These are phyloP conservation scores for Trametes villosa DNA, from an alignment of 768 basidiomycete species.

Conservation along the genomic window DNA sequence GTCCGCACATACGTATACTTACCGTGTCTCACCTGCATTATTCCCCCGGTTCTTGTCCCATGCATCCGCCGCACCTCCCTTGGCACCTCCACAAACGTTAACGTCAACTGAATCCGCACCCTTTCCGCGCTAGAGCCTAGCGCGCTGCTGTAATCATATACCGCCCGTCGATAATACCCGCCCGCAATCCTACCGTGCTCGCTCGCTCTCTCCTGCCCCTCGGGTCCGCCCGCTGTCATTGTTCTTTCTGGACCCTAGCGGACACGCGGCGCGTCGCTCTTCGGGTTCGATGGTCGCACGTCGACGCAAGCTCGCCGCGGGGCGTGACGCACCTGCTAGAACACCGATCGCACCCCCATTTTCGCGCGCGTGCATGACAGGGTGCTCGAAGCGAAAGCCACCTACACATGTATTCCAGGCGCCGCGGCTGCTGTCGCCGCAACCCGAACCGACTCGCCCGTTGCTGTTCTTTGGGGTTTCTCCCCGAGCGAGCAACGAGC, in stretches of 20 bases:
- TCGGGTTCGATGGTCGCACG: slow-evolving; percentile 16
- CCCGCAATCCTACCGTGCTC: background rate
- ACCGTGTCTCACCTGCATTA: slow-evolving; percentile 3
- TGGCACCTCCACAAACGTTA: background rate
- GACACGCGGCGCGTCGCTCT: background rate
- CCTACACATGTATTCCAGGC: background rate
- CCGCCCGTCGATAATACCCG: background rate
- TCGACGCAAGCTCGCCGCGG: background rate
- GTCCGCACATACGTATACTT: background rate
- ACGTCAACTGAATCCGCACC: background rate
- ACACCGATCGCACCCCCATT: slow-evolving; percentile 18
- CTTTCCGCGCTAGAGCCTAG: background rate
- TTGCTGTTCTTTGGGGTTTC: no score
- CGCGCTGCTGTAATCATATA: background rate
- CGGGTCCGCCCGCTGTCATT: background rate
- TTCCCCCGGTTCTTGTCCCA: slow-evolving; percentile 5
- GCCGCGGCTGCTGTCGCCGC: no score
- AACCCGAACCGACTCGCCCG: no score
- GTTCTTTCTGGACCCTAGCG: background rate
- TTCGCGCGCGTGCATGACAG: slow-evolving; percentile 1
- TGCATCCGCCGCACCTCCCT: background rate
- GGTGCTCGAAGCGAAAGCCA: no score
- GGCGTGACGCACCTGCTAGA: slow-evolving; percentile 5
- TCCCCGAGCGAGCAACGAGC: no score
- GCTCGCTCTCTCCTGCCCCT: background rate